Base-by-base conservation (phyloP, 2,329 filamentous ascomycete species). In the Colletotrichum euphorbiae region DNA sequence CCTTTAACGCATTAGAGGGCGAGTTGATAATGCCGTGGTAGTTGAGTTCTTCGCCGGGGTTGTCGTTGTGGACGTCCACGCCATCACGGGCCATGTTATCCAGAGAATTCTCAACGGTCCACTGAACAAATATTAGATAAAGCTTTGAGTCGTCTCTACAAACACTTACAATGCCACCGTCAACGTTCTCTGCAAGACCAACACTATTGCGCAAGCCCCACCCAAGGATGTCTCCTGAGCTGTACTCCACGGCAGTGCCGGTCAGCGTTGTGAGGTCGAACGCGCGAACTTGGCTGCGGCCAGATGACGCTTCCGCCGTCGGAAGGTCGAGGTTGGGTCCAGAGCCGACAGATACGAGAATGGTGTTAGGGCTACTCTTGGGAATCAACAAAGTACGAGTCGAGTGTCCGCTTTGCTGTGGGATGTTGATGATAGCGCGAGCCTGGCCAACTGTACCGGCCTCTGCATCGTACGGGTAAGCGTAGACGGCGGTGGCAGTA, bases 151-250 rank as follows among this genome's bases (percentile, higher is more conserved):
- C 8, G 13, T 11, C 11, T 17, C 17, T 6, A 15, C 11, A 24
- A 3, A 12, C n/a, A 62, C 67, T 57, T 46, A 69, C 67, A 67
- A 89, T 81, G 33, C 82, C 84, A 31, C 85, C 85, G 1, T 80
- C 80, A 4, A 73, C 84, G 62, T 92, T 83, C 77, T 91, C 90
- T 21, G 81, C 89, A 4, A 93, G 79, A 8, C 91, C 91, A 3
- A 93, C 90, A 1, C 89, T 89, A 76, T 93, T 93, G 40, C 90
- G 84, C 63, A 94, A 80, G 9, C 91, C 91, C 90, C 90, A 93
- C 13, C 90, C 86, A 2, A 88, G 77, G 1, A 86, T 71, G 6
- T 76, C 71, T 2, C 86, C 86, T n/a, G 86, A 71, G 77, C 79
- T 72, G 52, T 83, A 89, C 70, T 85, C 77, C 73, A 81, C 81